Evolutionary conservation across 257 asterid species (phyloP), one percentile per base, ranked within the genome.

Genomic region (Plantago major): DNA sequence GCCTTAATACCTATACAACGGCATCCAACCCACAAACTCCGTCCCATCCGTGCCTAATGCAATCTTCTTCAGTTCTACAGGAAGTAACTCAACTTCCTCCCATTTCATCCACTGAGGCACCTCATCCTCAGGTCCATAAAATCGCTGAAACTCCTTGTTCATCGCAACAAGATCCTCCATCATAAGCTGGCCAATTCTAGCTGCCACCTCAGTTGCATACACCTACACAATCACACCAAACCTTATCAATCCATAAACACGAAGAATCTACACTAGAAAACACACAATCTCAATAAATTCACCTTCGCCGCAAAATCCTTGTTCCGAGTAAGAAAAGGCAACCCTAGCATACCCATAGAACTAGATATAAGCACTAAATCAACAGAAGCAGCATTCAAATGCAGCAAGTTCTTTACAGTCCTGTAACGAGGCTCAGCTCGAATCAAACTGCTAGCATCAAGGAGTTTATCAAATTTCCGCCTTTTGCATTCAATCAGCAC

Each of bases 81-180:
- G 90, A 46, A 90, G 93, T 67, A 60, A 62, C 67, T 90, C 95
- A 71, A 90, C 81, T 57, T 80, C 77, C 44, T 83, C 88, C 97
- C 97, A 87, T 65, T 81, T 77, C 95, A 90, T 79, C 96, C 95
- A 87, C 30, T 67, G 65, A 65, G 94, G 96, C 7, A 63, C 68
- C 62, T 60, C 76, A 76, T 77, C 60, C 63, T 70, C 88, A 47
- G 84, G 82, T 60, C 96, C 97, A 77, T 90, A 90, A 73, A 78
- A 78, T 54, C 80, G 95, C 64, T 72, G 78, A 69, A 73, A 77
- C 63, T 87, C 97, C 55, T 69, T 83, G 64, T 90, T 90, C 96
- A 87, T 87, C n/a, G 73, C 18, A 50, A 85, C 82, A 66, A 87
- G 88, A 70, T 90, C 96, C 69, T 87, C 90, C 90, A 90, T 87